Percentiles rank a stretch among this genome's conserved stretches.
These are phyloP conservation scores for Tylopilus rubrobrunneus DNA, from an alignment of 768 basidiomycete genomes.

Conservation along the genomic window DNA sequence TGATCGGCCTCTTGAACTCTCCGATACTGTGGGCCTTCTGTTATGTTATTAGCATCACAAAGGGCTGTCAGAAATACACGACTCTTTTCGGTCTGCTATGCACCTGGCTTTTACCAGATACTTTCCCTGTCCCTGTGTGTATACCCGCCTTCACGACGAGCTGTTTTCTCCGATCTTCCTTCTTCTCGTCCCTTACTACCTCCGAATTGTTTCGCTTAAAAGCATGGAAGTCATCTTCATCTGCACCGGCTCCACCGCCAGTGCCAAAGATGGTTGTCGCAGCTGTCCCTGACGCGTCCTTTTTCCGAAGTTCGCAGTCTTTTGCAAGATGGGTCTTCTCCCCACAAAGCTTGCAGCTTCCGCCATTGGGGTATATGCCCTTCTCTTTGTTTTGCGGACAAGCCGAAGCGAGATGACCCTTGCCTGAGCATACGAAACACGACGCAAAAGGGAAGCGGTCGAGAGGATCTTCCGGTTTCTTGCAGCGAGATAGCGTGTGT, in stretches of 20 bases:
- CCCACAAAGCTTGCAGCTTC: constrained; percentile 85
- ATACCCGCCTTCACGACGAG: constrained; percentile 43
- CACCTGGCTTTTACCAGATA: constrained; percentile 27
- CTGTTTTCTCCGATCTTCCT: constrained; percentile 41
- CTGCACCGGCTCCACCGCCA: constrained; percentile 64
- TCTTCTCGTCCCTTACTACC: constrained; percentile 58
- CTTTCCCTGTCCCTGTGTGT: constrained; percentile 38
- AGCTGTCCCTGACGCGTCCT: constrained; percentile 40
- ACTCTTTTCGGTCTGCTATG: constrained; percentile 40
- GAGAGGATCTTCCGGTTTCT: constrained; percentile 52
- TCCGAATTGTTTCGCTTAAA: constrained; percentile 63
- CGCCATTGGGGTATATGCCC: constrained; percentile 89
- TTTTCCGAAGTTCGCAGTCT: constrained; percentile 67
- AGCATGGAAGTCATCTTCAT: constrained; percentile 92
- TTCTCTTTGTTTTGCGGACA: constrained; percentile 79
- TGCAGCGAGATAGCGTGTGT: constrained; percentile 80
- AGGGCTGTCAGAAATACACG: constrained; percentile 39
- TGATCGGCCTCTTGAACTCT: background rate
- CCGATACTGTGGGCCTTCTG: background rate
- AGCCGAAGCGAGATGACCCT: constrained; percentile 80
- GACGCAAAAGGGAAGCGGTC: constrained; percentile 83
- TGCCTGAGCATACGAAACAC: constrained; percentile 84
- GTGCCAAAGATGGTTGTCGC: constrained; percentile 24
- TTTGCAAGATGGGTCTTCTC: constrained; percentile 82
- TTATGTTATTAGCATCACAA: too few relatives aligned